These are phyloP conservation scores for Cephalotrichum gorgonifer DNA, from an alignment of 2,329 filamentous ascomycete species.

Conservation along the genomic window DNA sequence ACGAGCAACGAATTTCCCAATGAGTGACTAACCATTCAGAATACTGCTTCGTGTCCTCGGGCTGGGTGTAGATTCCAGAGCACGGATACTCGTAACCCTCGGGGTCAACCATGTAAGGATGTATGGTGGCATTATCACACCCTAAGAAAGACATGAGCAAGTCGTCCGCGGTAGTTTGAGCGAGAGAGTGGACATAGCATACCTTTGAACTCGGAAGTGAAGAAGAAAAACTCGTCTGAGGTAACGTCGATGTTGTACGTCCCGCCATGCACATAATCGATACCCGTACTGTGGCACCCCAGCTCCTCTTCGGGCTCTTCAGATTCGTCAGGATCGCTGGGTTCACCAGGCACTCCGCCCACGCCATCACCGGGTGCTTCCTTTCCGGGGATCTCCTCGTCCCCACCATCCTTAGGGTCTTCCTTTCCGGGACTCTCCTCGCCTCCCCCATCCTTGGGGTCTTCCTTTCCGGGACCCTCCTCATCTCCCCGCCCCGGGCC, in stretches of 20 bases:
- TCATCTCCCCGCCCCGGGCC: background rate
- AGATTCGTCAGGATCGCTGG: background rate
- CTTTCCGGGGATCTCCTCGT: too few relatives aligned
- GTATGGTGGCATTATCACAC: conserved; percentile 1
- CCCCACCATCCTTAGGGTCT: background rate
- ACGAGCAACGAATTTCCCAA: background rate
- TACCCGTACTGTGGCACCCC: background rate
- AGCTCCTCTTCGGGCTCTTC: conserved; percentile 3
- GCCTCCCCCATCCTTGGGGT: background rate
- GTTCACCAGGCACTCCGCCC: too few relatives aligned
- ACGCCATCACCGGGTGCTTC: too few relatives aligned
- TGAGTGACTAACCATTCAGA: conserved; percentile 2
- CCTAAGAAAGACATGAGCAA: background rate
- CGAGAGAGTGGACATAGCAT: background rate
- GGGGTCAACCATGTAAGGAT: conserved; percentile 4
- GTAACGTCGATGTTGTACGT: conserved; percentile 6
- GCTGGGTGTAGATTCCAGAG: background rate
- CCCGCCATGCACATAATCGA: conserved; percentile 3
- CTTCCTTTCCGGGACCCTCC: background rate
- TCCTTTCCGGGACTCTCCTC: background rate
- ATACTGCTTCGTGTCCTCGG: background rate
- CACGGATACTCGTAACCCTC: conserved; percentile 5
- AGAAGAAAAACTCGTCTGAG: conserved; percentile 2
- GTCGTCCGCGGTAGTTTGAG: background rate
- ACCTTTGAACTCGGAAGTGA: conserved; percentile 5